Percentiles rank a stretch among this genome's conserved stretches.
Evolutionary conservation across 139 green algal genomes (phyloP).

Genomic region (Coelastrella sp.): DNA sequence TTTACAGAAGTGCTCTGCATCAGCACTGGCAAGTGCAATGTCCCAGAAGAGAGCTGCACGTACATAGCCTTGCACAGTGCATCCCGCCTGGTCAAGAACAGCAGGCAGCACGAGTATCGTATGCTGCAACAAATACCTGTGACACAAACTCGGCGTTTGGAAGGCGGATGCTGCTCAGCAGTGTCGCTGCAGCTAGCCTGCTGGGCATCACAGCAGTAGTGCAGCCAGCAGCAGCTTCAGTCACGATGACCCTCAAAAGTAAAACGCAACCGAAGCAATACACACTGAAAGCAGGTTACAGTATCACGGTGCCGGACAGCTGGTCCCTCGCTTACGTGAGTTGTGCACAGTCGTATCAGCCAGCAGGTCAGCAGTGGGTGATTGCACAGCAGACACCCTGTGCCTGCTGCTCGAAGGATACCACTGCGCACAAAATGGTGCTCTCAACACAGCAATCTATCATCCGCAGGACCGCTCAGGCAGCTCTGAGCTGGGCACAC

Average conservation of each 20-base stretch:
- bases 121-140: neutral
- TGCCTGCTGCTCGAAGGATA: too few species aligned
- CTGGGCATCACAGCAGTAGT: neutral
- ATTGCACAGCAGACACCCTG: too few species aligned
- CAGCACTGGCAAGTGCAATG: neutral
- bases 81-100: neutral
- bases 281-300: conserved; percentile 42
- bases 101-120: neutral
- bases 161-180: neutral
- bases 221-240: neutral
- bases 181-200: neutral
- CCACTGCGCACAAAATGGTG: too few species aligned
- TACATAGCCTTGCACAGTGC: neutral
- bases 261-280: conserved; percentile 26
- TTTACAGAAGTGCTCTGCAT: neutral
- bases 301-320: conserved; percentile 19
- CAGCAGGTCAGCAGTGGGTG: neutral
- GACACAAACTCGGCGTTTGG: neutral
- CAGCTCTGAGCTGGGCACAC: neutral
- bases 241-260: conserved; percentile 25
- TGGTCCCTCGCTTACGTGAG: conserved; percentile 46
- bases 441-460: too few species aligned
- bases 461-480: conserved; percentile 22
- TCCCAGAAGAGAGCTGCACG: neutral
- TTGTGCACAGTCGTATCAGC: neutral